phyloP scores from a whole-genome alignment of 176 grass and related monocot species.

The Zea luxurians region DNA sequence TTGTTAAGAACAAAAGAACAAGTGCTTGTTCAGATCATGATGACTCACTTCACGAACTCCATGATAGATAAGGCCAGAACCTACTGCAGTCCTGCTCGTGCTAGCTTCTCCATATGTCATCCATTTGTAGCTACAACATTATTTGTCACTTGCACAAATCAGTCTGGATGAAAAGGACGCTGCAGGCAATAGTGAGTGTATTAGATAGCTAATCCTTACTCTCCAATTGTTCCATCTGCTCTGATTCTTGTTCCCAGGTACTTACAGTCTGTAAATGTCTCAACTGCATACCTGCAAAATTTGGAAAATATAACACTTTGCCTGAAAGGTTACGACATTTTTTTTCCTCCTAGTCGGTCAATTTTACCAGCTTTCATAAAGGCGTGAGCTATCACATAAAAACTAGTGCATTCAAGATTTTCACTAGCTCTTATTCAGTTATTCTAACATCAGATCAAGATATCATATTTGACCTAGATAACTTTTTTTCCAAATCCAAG shows the following conservation, averaged over 20 bases:
- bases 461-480: too few species aligned
- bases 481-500: too few species aligned
- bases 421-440: too few species aligned
- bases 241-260: conserved; percentile 87
- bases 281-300: conserved; percentile 65
- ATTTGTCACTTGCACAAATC: conserved; percentile 10
- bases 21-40: not conserved
- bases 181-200: conserved; percentile 1
- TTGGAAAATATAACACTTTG: too few species aligned
- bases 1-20: conserved; percentile 21
- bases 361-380: too few species aligned
- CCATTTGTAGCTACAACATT: conserved; percentile 77
- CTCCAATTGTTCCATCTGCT: conserved; percentile 77
- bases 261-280: conserved; percentile 75
- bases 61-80: conserved; percentile 84
- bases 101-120: conserved; percentile 93
- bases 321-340: too few species aligned
- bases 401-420: too few species aligned
- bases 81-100: conserved; percentile 65
- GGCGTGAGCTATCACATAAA: too few species aligned
- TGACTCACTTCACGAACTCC: conserved; percentile 66
- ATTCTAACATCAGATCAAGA: too few species aligned
- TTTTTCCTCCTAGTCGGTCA: too few species aligned
- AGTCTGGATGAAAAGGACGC: conserved; percentile 1
- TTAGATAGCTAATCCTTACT: conserved; percentile 63